phyloP scores from a whole-genome alignment of 2,329 filamentous ascomycete genomes.

The Alternaria arbusti region DNA sequence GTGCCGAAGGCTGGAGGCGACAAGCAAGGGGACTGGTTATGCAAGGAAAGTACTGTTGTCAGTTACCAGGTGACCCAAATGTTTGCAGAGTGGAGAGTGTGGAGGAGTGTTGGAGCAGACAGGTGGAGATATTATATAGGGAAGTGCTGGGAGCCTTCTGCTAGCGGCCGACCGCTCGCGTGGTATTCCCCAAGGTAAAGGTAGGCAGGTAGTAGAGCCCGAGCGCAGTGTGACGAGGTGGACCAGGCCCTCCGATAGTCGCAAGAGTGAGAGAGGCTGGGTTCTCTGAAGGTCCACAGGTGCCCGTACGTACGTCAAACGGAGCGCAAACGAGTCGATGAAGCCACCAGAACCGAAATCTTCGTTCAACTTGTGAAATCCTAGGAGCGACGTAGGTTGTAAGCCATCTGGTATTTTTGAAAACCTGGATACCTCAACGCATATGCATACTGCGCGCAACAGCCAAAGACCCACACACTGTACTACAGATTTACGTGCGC shows the following conservation, averaged over 20 bases:
- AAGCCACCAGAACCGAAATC: neutral
- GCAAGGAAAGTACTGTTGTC: neutral
- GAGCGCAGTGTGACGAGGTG: neutral
- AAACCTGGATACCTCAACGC: no score
- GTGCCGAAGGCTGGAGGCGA: neutral
- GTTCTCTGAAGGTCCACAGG: neutral
- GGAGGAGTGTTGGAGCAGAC: neutral
- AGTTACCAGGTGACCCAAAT: neutral
- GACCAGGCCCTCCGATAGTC: neutral
- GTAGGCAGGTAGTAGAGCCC: neutral
- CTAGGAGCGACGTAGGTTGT: neutral
- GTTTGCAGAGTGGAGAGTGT: neutral
- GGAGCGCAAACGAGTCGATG: neutral
- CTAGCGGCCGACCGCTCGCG: neutral
- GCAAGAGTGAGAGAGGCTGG: neutral
- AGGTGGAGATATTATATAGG: neutral
- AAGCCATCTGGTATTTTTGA: neutral
- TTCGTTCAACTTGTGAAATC: no score
- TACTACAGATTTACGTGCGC: neutral
- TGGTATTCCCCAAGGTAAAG: neutral
- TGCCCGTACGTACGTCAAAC: neutral
- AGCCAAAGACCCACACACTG: neutral
- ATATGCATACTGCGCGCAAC: neutral
- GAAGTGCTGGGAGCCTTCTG: neutral
- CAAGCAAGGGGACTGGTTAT: neutral